Evolutionary conservation across 257 asterid genomes (phyloP), one percentile per base, ranked within the genome.

Genomic region (Mitragyna speciosa): DNA sequence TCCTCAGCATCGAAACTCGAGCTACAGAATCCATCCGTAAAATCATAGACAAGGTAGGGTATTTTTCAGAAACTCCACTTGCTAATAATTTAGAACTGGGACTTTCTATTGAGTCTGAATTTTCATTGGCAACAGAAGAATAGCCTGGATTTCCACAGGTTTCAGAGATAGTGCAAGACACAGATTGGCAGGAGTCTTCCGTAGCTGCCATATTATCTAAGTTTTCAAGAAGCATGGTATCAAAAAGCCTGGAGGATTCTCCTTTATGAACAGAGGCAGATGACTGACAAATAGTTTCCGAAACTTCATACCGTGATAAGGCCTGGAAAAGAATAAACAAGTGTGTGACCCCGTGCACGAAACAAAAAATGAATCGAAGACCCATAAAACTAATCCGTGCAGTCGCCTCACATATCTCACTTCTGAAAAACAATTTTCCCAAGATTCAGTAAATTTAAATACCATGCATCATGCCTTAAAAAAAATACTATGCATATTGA

Each of bases 11-110:
- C 12, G 92, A 83, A 65, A 88, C 91, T 79, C 97, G 94, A 75
- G 95, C 87, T 63, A 94, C 93, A 58, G 95, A 83, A 33, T 89
- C 89, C 97, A 93, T 90, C 72, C 81, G 83, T 83, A 88, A 72
- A 73, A 95, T 84, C 48, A 33, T 73, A 16, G 96, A 88, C 83
- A 95, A 76, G 86, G 94, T 83, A 22, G 97, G 98, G 70, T 56
- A 24, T 72, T 89, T 86, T 41, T 28, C 76, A 71, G 63, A 69
- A 52, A 52, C 75, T n/a, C 47, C 83, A 24, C 77, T 58, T 17
- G 65, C 71, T 77, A 73, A 63, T 70, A 78, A 36, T 69, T 26
- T 78, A 48, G 75, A 54, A 78, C 75, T 58, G 61, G 81, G 58
- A 68, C 65, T 72, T 66, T 75, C 86, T 1, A 72, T 72, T 56